Base-by-base conservation (phyloP, 805 yeast species). In the Saccharomycopsis malanga region DNA sequence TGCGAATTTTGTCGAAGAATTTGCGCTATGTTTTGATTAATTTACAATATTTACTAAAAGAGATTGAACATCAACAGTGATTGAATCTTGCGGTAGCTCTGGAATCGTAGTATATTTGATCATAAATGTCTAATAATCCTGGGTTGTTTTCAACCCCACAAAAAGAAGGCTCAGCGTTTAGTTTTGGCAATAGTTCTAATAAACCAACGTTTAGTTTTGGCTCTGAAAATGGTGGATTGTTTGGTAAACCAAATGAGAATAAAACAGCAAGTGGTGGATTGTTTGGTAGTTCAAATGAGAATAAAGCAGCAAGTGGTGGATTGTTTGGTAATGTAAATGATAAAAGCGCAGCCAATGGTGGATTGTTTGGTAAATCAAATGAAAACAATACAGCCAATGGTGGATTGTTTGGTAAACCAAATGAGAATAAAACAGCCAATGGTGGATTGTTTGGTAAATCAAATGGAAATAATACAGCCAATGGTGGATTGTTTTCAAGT, bases 291-390 rank as follows among this genome's bases (percentile, higher is more conserved):
- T 49, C 49, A 4, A 38, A 42, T 27, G 42, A 36, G 21, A 42
- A 37, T 10, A 25, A 23, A 4, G 6, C 29, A 4, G 30, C 30
- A 12, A 27, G 43, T 68, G 48, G 45, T 17, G 24, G 10, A 27
- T 27, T 27, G 30, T 27, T 27, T 27, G 30, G 30, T 27, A 27
- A 27, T 27, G 30, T 12, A 9, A 7, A 27, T 3, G 50, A 53
- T 18, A 30, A 44, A 18, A 38, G 40, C 1, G 34, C 44, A 25
- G 40, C 58, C 9, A 53, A 54, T 15, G 54, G 61, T 23, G 56
- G 61, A 35, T 58, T 67, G 18, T 60, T 66, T 36, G 62, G 58
- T 12, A 50, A 49, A 9, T 37, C 54, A 34, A 52, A 34, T 18
- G 27, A 24, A 17, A 22, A 27, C 17, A 34, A 42, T 10, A 34